These are phyloP conservation scores for Trichocladium antarcticum DNA, from an alignment of 495 filamentous ascomycete genomes.

Conservation along the genomic window DNA sequence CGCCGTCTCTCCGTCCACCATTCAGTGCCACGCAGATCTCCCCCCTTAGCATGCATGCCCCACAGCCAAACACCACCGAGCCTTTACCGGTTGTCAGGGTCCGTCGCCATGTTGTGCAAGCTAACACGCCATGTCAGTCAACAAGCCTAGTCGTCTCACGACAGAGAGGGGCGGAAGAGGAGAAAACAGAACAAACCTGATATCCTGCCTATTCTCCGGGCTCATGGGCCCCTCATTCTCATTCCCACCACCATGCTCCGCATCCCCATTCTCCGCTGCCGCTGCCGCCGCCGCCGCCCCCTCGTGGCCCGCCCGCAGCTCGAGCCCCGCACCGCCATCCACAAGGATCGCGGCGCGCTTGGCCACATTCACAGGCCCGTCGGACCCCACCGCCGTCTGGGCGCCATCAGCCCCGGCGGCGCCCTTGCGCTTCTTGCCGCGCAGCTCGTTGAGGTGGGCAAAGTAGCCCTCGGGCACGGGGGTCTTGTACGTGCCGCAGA, in stretches of 20 bases:
- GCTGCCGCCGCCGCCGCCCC: no score
- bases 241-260: background rate
- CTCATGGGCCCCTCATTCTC: constrained; percentile 1
- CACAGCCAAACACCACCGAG: no score
- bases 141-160: background rate
- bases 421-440: constrained; percentile 58
- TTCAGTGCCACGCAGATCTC: no score
- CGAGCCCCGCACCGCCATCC: background rate
- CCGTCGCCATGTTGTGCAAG: no score
- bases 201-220: constrained; percentile 10
- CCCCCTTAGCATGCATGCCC: no score
- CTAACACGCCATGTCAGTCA: background rate
- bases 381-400: constrained; percentile 3
- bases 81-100: no score
- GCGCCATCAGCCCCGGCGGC: background rate
- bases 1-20: no score
- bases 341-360: background rate
- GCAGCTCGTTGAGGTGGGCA: constrained; percentile 63
- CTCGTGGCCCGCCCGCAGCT: no score
- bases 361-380: constrained; percentile 18
- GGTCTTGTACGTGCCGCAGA: constrained; percentile 85
- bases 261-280: background rate
- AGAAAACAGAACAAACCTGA: constrained; percentile 12
- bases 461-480: constrained; percentile 78
- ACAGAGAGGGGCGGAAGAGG: no score